phyloP scores from a whole-genome alignment of 1,139 yeast genomes.

The Waltiozyma sp. region DNA sequence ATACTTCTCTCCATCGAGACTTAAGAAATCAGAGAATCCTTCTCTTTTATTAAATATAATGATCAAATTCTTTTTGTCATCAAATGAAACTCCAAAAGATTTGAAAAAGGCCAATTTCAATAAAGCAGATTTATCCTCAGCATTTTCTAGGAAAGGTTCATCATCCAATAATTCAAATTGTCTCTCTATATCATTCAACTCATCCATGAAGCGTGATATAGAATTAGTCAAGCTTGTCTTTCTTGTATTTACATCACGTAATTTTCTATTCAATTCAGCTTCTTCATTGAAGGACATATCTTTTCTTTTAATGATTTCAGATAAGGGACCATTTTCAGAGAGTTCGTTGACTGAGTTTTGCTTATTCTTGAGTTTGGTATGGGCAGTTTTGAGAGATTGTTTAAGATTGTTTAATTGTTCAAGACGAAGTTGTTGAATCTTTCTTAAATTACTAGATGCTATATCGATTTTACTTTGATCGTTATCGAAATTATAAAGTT shows the following conservation, averaged over 20 bases:
- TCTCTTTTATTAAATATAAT: constrained; percentile 39
- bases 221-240: constrained; percentile 11
- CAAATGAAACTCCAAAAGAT: constrained; percentile 26
- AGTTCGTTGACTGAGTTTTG: not conserved
- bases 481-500: not conserved
- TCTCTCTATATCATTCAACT: constrained; percentile 25
- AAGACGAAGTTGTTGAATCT: not conserved
- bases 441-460: not conserved
- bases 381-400: not conserved
- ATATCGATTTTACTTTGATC: not conserved
- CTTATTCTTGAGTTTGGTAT: not conserved
- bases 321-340: not conserved
- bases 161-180: constrained; percentile 13
- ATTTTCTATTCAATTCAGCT: constrained; percentile 11
- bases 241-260: constrained; percentile 13
- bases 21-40: constrained; percentile 39
- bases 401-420: not conserved
- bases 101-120: constrained; percentile 28
- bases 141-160: constrained; percentile 17
- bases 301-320: not conserved
- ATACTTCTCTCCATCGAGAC: constrained; percentile 42
- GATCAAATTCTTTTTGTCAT: constrained; percentile 30
- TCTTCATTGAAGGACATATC: constrained; percentile 6
- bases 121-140: constrained; percentile 24
- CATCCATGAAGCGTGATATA: constrained; percentile 21